phyloP scores from a whole-genome alignment of 805 yeast genomes.

The Candida odintsovae region DNA sequence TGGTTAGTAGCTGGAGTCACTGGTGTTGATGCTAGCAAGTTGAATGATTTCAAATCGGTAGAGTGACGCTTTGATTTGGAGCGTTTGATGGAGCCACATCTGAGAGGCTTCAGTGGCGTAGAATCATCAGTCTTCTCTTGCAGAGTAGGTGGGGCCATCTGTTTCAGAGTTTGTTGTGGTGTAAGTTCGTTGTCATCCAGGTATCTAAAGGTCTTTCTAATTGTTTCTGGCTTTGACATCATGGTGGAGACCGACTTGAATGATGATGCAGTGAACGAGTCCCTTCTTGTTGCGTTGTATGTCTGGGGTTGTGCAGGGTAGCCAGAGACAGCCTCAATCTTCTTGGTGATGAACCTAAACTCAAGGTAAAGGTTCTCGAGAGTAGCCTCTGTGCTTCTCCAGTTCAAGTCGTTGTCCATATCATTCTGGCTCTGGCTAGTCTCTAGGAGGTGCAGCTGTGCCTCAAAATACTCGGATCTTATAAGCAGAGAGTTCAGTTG shows the following conservation, averaged over 20 bases:
- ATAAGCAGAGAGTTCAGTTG: conserved; percentile 23
- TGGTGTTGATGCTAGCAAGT: conserved; percentile 2
- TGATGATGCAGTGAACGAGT: background rate
- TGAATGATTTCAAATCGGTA: conserved; percentile 4
- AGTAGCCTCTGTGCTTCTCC: conserved; percentile 42
- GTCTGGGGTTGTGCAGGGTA: background rate
- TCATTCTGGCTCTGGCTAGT: conserved; percentile 14
- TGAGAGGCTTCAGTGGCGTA: conserved; percentile 12
- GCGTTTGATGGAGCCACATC: conserved; percentile 11
- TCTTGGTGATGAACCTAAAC: conserved; percentile 28
- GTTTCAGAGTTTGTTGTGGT: background rate
- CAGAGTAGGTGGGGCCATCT: background rate
- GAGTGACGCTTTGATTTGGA: conserved; percentile 1
- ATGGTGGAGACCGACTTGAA: background rate
- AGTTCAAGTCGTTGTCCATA: conserved; percentile 32
- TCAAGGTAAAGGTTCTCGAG: conserved; percentile 38
- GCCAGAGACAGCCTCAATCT: conserved; percentile 9
- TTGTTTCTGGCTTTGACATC: background rate
- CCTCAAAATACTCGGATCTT: conserved; percentile 26
- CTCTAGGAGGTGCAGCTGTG: conserved; percentile 24
- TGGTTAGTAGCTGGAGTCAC: background rate
- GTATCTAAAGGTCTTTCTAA: background rate
- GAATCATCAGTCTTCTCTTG: conserved; percentile 1
- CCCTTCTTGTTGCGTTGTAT: background rate
- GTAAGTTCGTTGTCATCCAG: background rate